Evolutionary conservation across 805 yeast species (phyloP).

Genomic region (Lipomyces anomalus): DNA sequence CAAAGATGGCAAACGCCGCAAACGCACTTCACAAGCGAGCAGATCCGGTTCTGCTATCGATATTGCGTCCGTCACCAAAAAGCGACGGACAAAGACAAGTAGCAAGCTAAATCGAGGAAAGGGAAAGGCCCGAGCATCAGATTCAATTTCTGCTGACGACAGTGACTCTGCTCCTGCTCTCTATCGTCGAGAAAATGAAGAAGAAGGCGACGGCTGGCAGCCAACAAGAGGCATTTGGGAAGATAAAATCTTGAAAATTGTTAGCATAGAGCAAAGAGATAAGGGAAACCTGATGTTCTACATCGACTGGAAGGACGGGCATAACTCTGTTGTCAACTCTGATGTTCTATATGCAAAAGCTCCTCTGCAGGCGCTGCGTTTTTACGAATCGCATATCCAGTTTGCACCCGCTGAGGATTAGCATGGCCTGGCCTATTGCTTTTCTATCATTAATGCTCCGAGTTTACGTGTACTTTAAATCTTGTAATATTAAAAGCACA

Average conservation of each 20-base stretch:
- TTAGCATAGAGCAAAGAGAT: neutral
- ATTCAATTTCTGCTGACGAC: neutral
- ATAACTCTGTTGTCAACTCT: neutral
- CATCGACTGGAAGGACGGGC: conserved; percentile 1
- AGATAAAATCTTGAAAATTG: conserved; percentile 6
- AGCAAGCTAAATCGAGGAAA: neutral
- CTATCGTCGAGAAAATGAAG: too few relatives aligned
- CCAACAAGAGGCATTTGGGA: conserved; percentile 4
- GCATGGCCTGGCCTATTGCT: too few relatives aligned
- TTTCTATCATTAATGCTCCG: too few relatives aligned
- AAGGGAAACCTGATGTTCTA: neutral
- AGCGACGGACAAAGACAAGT: neutral
- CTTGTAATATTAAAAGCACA: too few relatives aligned
- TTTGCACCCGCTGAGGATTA: neutral
- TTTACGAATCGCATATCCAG: conserved; percentile 4
- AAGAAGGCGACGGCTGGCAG: too few relatives aligned
- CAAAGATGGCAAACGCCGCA: neutral
- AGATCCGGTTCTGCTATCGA: too few relatives aligned
- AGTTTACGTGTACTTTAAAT: too few relatives aligned
- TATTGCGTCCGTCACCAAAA: neutral
- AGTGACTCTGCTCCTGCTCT: neutral
- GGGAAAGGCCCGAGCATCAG: neutral
- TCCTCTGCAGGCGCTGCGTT: conserved; percentile 3
- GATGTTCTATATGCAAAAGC: conserved; percentile 4
- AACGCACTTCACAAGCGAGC: too few relatives aligned